Base-by-base conservation (phyloP, 345 rosid species). In the Alliaria petiolata region DNA sequence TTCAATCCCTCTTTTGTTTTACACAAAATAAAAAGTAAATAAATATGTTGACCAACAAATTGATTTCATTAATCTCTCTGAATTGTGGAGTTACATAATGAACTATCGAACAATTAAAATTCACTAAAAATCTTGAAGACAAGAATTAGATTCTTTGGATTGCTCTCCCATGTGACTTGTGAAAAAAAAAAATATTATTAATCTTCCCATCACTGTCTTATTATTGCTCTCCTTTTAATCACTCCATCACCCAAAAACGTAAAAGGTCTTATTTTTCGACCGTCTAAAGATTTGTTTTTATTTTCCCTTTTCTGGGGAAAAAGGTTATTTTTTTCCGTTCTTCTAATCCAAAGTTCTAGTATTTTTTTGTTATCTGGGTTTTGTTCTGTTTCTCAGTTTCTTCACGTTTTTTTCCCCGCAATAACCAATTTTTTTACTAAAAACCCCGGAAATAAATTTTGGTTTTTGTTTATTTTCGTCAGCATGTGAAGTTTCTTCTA, bases 191-290 rank as follows among this genome's bases (percentile, higher is more conserved):
- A n/a, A n/a, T n/a, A n/a, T n/a, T n/a, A n/a, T n/a, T n/a, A n/a
- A n/a, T 4, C 62, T 36, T 62, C 50, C n/a, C 3, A 76, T 76
- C 60, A 76, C 55, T 76, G 50, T 19, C 52, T 7, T 44, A 62
- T 76, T 28, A 76, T 76, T 69, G n/a, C 64, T 53, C 28, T 36
- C 55, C 14, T 67, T 65, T 65, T 8, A n/a, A n/a, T 7, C 30
- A 12, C 36, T 14, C 34, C 19, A 11, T 45, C 40, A 8, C 4
- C 25, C 3, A 8, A 40, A 36, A 12, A 42, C 46, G 0, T 31
- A 11, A 64, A 65, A 71, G 26, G 9, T 40, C 58, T 20, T n/a
- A 2, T 9, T 39, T 26, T 35, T 19, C 33, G n/a, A 69, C 57
- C 47, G 12, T 44, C 35, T 26, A 17, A 52, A 38, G 13, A 11